phyloP scores from a whole-genome alignment of 2,329 filamentous ascomycete genomes.

The Ceratocystis smalleyi region DNA sequence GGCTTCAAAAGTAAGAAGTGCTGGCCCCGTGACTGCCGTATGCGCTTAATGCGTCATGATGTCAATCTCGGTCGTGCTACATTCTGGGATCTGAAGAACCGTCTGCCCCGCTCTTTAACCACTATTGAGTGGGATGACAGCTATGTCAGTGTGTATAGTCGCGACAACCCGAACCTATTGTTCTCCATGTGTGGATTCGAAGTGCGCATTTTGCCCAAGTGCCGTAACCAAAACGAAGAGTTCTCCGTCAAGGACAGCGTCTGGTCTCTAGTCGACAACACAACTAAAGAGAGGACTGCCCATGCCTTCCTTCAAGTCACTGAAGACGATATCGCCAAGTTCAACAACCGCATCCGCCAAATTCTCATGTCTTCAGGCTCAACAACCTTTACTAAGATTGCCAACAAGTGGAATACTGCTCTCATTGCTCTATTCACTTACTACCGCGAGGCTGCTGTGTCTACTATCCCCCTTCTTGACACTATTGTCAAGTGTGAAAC shows the following conservation, averaged over 20 bases:
- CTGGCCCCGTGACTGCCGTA: slow-evolving; percentile 92
- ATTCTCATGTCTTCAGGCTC: slow-evolving; percentile 99
- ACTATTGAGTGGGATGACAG: slow-evolving; percentile 99
- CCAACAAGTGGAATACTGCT: slow-evolving; percentile 99
- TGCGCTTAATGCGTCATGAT: slow-evolving; percentile 97
- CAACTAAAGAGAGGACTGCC: slow-evolving; percentile 89
- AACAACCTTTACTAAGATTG: slow-evolving; percentile 98
- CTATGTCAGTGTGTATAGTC: slow-evolving; percentile 93
- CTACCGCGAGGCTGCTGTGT: slow-evolving; percentile 93
- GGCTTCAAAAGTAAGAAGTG: slow-evolving; percentile 99
- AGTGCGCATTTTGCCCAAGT: slow-evolving; percentile 89
- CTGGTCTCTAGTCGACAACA: slow-evolving; percentile 93
- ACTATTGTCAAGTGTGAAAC: slow-evolving; percentile 99
- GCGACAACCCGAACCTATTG: slow-evolving; percentile 89
- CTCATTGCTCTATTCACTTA: slow-evolving; percentile 96
- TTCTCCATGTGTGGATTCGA: slow-evolving; percentile 99
- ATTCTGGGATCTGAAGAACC: slow-evolving; percentile 98
- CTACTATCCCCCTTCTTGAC: slow-evolving; percentile 82
- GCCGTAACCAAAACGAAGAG: slow-evolving; percentile 85
- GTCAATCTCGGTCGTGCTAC: slow-evolving; percentile 94
- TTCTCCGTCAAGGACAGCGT: slow-evolving; percentile 97
- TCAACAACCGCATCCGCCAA: slow-evolving; percentile 96
- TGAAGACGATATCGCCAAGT: slow-evolving; percentile 94
- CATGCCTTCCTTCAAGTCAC: slow-evolving; percentile 97
- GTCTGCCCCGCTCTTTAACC: slow-evolving; percentile 81